These are phyloP conservation scores for Backusella westeae DNA, from an alignment of 192 early-diverging fungal genomes.

Conservation along the genomic window DNA sequence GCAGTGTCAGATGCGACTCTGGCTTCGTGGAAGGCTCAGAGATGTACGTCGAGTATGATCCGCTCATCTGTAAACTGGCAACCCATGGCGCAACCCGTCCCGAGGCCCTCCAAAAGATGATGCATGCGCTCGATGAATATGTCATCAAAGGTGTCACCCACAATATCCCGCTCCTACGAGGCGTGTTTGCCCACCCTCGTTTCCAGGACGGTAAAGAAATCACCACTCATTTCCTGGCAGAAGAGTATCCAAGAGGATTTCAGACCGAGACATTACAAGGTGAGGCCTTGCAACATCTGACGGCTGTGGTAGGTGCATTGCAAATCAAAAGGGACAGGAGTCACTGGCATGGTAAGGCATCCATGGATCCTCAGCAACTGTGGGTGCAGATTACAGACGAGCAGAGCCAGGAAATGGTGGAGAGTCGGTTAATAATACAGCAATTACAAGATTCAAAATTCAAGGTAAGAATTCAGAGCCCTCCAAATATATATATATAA, in stretches of 20 bases:
- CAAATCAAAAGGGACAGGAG: slow-evolving; percentile 66
- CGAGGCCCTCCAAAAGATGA: slow-evolving; percentile 78
- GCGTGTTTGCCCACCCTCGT: slow-evolving; percentile 71
- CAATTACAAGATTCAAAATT: slow-evolving; percentile 39
- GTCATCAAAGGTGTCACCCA: slow-evolving; percentile 95
- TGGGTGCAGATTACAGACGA: slow-evolving; percentile 43
- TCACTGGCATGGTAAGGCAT: slow-evolving; percentile 46
- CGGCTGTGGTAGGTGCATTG: slow-evolving; percentile 60
- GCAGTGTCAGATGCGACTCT: slow-evolving; percentile 87
- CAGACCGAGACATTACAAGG: slow-evolving; percentile 65
- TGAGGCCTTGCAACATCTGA: slow-evolving; percentile 55
- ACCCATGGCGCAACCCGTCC: slow-evolving; percentile 77
- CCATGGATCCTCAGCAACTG: slow-evolving; percentile 43
- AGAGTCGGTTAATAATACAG: slow-evolving; percentile 46
- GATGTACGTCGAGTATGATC: slow-evolving; percentile 95
- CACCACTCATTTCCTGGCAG: slow-evolving; percentile 83
- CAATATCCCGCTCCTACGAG: slow-evolving; percentile 91
- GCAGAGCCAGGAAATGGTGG: slow-evolving; percentile 41
- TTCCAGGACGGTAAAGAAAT: slow-evolving; percentile 70
- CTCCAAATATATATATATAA: not conserved
- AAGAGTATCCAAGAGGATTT: slow-evolving; percentile 89
- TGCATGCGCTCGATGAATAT: slow-evolving; percentile 82
- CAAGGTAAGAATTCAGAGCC: slow-evolving; percentile 28
- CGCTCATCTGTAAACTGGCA: slow-evolving; percentile 92
- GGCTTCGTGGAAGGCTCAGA: slow-evolving; percentile 91